phyloP scores from a whole-genome alignment of 495 filamentous ascomycete genomes.

The Tuber melanosporum region DNA sequence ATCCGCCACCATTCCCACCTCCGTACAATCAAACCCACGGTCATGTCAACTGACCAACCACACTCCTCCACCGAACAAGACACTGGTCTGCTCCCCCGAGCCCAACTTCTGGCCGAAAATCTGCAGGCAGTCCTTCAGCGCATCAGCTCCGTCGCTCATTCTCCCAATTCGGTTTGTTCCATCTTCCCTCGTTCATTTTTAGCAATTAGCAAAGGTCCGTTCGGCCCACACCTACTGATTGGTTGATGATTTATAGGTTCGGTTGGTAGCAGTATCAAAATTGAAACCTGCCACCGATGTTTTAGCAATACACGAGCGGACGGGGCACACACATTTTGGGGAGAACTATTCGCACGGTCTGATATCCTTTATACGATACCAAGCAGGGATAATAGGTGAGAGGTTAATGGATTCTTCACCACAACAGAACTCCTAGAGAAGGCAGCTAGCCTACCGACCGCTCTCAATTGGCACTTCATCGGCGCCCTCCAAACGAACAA shows the following conservation, averaged over 20 bases:
- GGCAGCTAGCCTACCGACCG: constrained; percentile 65
- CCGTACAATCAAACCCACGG: background rate
- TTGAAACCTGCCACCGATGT: constrained; percentile 86
- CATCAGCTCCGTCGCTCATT: constrained; percentile 26
- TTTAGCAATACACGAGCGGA: constrained; percentile 62
- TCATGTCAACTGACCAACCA: background rate
- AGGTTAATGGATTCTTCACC: background rate
- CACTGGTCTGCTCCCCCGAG: constrained; percentile 25
- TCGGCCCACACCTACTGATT: constrained; percentile 21
- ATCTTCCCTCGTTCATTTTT: background rate
- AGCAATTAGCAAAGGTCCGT: background rate
- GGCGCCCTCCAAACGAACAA: constrained; percentile 73
- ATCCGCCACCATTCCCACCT: background rate
- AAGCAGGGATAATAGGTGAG: background rate
- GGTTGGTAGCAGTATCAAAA: constrained; percentile 90
- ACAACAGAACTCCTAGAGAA: constrained; percentile 71
- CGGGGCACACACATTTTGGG: constrained; percentile 73
- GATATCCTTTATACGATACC: constrained; percentile 7
- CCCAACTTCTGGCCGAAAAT: constrained; percentile 25
- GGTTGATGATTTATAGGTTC: constrained; percentile 51
- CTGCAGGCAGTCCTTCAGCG: constrained; percentile 24
- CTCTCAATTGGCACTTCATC: constrained; percentile 92
- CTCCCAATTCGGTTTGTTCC: background rate
- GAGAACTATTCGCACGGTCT: constrained; percentile 83
- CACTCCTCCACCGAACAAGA: constrained; percentile 7